Evolutionary conservation across 805 yeast genomes (phyloP), one percentile per base, ranked within the genome.

Genomic region (Candida dajiaensis): DNA sequence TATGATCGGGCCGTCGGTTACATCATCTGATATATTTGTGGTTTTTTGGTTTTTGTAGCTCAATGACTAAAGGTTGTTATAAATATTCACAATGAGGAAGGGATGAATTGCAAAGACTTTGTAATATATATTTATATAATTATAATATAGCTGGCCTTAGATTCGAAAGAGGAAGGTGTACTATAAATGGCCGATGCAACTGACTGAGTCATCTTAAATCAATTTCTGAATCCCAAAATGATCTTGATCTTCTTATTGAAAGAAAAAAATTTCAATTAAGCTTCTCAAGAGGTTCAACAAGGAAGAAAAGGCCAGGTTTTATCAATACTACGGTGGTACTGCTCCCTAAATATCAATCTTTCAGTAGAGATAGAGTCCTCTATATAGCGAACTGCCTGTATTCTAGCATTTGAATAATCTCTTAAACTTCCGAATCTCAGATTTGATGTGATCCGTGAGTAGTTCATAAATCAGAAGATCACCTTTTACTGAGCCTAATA

Each of bases 271-370:
- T n/a, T n/a, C n/a, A n/a, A 20, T 58, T n/a, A 46, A 55, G 40
- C 45, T 63, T 2, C 38, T 60, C 19, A 51, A 53, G 16, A 50
- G 46, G 7, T 42, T 62, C 45, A 52, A 60, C 11, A 26, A 36
- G 6, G 60, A 60, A 23, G 56, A 57, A 21, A 60, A 50, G 42
- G 66, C 66, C 3, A 53, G 54, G 45, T 64, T 65, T 50, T 46
- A 45, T 20, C 45, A 41, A 18, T 55, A 59, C 42, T 62, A 56
- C 12, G 36, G 36, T 33, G 4, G 13, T 8, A 18, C 11, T 16
- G 36, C 36, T 3, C 36, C 36, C 9, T 33, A 20, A 20, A 16
- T 11, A 33, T 16, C n/a, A n/a, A n/a, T n/a, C n/a, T n/a, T n/a
- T 29, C 15, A 6, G 6, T 29, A 13, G 3, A n/a, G 7, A 6